These are phyloP conservation scores for Metschnikowia continentalis DNA, from an alignment of 805 yeast genomes.

Conservation along the genomic window DNA sequence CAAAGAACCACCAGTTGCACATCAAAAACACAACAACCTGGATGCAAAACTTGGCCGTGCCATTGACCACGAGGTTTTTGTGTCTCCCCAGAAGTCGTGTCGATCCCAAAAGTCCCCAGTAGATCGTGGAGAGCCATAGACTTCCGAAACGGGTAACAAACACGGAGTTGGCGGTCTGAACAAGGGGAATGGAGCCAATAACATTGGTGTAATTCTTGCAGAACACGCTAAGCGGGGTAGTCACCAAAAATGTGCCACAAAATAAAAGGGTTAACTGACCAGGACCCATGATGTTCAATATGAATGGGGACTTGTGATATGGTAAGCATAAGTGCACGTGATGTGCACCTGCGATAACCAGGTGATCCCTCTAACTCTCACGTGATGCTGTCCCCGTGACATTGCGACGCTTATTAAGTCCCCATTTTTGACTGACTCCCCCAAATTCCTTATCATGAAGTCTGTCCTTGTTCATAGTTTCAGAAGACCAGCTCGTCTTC, in stretches of 20 bases:
- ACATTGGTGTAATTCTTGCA: slow-evolving; percentile 11
- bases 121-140: slow-evolving; percentile 25
- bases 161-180: slow-evolving; percentile 17
- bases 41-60: slow-evolving; percentile 9
- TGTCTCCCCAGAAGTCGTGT: background rate
- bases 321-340: no score
- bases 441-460: background rate
- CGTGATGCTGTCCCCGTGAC: background rate
- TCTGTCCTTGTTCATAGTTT: background rate
- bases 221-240: slow-evolving; percentile 21
- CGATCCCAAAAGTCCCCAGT: slow-evolving; percentile 12
- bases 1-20: slow-evolving; percentile 31
- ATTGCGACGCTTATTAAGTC: slow-evolving; percentile 2
- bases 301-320: no score
- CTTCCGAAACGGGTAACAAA: slow-evolving; percentile 28
- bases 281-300: background rate
- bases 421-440: background rate
- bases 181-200: slow-evolving; percentile 13
- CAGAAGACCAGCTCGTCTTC: background rate
- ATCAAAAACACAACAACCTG: slow-evolving; percentile 10
- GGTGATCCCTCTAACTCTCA: background rate
- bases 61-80: background rate
- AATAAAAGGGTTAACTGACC: background rate
- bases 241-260: slow-evolving; percentile 15
- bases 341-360: background rate